Percentiles rank a stretch among this genome's conserved stretches.
Evolutionary conservation across 495 filamentous ascomycete genomes (phyloP).

Genomic region (Penicillium samsonianum): DNA sequence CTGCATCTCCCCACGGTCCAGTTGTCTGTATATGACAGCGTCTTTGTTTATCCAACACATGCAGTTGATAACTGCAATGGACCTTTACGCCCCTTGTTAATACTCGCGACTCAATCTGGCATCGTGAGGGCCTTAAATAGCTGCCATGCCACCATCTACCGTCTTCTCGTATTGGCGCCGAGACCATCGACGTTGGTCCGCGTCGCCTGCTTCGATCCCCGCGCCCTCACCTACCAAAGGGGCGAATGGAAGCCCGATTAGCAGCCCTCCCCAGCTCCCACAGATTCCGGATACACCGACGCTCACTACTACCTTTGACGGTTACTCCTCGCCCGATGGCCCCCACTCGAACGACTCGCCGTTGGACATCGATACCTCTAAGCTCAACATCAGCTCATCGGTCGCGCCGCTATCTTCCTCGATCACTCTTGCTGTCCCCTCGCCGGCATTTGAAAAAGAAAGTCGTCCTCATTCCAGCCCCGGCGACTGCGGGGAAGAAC

Average conservation of each 20-base stretch:
- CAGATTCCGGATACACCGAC: conserved; percentile 34
- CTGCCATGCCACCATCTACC: conserved; percentile 44
- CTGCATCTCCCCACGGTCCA: conserved; percentile 22
- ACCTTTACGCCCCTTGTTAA: conserved; percentile 16
- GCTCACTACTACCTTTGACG: conserved; percentile 27
- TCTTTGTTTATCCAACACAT: conserved; percentile 22
- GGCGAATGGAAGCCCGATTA: conserved; percentile 25
- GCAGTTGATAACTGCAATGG: conserved; percentile 25
- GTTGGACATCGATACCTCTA: conserved; percentile 30
- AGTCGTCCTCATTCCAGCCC: conserved; percentile 40
- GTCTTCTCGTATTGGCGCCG: conserved; percentile 54
- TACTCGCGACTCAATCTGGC: conserved; percentile 7
- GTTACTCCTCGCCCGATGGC: conserved; percentile 18
- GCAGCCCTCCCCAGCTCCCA: conserved; percentile 38
- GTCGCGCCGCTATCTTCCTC: conserved; percentile 38
- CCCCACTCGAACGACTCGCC: conserved; percentile 25
- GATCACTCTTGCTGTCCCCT: conserved; percentile 31
- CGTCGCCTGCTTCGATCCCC: conserved; percentile 35
- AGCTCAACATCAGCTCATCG: conserved; percentile 25
- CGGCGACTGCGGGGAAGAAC: conserved; percentile 31
- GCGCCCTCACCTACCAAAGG: conserved; percentile 24
- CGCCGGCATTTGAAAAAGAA: conserved; percentile 31
- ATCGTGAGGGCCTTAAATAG: conserved; percentile 17
- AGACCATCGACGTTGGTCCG: conserved; percentile 46
- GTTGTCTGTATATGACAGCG: conserved; percentile 26